Conservation (phyloP, 768 basidiomycete genomes). For the Russula abietina region DNA sequence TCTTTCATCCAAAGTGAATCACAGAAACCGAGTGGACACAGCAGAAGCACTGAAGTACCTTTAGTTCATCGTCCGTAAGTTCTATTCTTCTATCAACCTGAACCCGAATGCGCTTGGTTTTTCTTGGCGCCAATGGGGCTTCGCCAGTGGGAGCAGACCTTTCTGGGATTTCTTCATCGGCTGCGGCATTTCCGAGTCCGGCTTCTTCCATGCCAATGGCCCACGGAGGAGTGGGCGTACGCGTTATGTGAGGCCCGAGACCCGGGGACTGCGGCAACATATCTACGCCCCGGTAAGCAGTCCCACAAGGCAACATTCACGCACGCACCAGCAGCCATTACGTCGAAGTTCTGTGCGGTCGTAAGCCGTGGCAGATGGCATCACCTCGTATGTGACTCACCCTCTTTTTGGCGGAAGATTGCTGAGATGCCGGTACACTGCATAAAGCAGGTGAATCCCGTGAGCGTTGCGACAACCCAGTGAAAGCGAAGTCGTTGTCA, state of each 20-base stretch:
- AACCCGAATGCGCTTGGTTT: constrained; percentile 47
- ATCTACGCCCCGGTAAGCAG: constrained; percentile 4
- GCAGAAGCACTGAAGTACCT: constrained; percentile 37
- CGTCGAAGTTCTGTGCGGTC: constrained; percentile 12
- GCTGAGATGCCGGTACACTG: not conserved
- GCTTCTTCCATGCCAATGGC: not conserved
- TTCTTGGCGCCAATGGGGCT: constrained; percentile 28
- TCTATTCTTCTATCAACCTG: constrained; percentile 71
- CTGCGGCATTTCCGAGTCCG: not conserved
- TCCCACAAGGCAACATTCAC: not conserved
- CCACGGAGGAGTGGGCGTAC: constrained; percentile 21
- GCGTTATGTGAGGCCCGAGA: constrained; percentile 1
- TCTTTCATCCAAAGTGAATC: constrained; percentile 36
- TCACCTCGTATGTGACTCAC: constrained; percentile 6
- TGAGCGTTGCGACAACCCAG: not conserved
- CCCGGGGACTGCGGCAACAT: constrained; percentile 3
- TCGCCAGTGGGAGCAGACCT: not conserved
- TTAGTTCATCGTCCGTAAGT: constrained; percentile 76
- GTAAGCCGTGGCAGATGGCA: not conserved
- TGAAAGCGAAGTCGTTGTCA: constrained; percentile 25
- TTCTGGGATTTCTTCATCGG: not conserved
- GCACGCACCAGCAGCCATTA: constrained; percentile 11
- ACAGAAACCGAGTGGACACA: not conserved
- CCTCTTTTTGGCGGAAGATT: constrained; percentile 15
- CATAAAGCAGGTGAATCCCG: not conserved